These are phyloP conservation scores for Telfairia occidentalis DNA, from an alignment of 331 rosid species.

Conservation along the genomic window DNA sequence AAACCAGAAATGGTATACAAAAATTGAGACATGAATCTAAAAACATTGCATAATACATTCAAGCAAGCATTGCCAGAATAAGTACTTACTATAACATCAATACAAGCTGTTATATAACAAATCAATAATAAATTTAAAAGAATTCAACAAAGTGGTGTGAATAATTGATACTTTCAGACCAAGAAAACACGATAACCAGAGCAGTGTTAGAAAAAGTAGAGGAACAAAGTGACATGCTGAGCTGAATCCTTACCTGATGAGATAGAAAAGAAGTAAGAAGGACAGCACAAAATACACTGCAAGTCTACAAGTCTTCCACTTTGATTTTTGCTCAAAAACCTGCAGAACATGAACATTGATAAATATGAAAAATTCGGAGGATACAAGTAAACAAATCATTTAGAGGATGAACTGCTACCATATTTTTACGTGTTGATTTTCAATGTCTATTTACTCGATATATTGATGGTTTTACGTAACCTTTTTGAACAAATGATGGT, in stretches of 20 bases:
- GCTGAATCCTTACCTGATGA: slow-evolving; percentile 48
- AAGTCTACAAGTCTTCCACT: slow-evolving; percentile 56
- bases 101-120: not conserved
- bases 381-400: not conserved
- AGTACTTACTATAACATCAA: not conserved
- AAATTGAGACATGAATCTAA: not conserved
- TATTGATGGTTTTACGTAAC: too few species aligned
- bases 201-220: not conserved
- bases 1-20: not conserved
- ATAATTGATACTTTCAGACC: not conserved
- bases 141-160: not conserved
- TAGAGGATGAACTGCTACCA: not conserved
- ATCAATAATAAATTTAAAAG: not conserved
- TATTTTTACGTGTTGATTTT: not conserved
- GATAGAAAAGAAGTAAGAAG: slow-evolving; percentile 56
- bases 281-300: slow-evolving; percentile 47
- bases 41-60: too few species aligned
- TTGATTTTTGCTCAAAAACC: slow-evolving; percentile 84
- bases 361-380: not conserved
- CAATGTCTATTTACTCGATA: not conserved
- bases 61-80: not conserved
- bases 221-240: not conserved
- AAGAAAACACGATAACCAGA: not conserved
- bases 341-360: slow-evolving; percentile 25
- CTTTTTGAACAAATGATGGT: not conserved